Evolutionary conservation across 352 stramenopile species (phyloP).

Genomic region (Phytophthora foliorum): DNA sequence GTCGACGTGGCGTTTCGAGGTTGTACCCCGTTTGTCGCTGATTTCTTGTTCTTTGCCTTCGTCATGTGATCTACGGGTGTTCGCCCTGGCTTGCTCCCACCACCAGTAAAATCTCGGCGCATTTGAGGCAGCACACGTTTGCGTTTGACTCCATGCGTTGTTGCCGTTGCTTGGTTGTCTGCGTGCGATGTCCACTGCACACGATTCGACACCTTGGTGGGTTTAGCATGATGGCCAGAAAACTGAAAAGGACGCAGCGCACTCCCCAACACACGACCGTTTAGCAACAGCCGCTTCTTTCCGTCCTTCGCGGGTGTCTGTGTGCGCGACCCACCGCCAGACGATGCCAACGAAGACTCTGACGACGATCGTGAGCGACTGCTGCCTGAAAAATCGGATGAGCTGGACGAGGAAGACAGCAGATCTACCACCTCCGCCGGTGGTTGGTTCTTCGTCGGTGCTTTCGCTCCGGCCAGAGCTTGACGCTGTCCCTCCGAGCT

Average conservation of each 20-base stretch:
- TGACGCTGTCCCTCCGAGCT: not conserved
- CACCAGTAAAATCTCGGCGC: not conserved
- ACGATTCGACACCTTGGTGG: not conserved
- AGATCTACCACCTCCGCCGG: not conserved
- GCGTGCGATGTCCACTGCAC: not conserved
- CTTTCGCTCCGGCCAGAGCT: not conserved
- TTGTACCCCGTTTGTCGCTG: constrained; percentile 3
- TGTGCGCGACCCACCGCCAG: not conserved
- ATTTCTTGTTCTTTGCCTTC: constrained; percentile 4
- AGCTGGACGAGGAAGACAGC: not conserved
- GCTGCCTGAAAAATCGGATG: not conserved
- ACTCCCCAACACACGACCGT: not conserved
- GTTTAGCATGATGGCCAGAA: not conserved
- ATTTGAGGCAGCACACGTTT: not conserved
- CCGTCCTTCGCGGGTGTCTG: not conserved
- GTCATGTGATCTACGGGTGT: not conserved
- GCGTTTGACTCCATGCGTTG: not conserved
- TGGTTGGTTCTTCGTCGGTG: not conserved
- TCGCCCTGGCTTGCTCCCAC: constrained; percentile 6
- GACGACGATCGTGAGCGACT: not conserved
- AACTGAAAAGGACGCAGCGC: not conserved
- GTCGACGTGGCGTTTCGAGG: not conserved
- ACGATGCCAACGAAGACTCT: not conserved
- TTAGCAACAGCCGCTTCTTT: not conserved
- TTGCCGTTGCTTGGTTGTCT: not conserved